These are phyloP conservation scores for Pinus taeda DNA, from an alignment of 75 land plant genomes.

Conservation along the genomic window DNA sequence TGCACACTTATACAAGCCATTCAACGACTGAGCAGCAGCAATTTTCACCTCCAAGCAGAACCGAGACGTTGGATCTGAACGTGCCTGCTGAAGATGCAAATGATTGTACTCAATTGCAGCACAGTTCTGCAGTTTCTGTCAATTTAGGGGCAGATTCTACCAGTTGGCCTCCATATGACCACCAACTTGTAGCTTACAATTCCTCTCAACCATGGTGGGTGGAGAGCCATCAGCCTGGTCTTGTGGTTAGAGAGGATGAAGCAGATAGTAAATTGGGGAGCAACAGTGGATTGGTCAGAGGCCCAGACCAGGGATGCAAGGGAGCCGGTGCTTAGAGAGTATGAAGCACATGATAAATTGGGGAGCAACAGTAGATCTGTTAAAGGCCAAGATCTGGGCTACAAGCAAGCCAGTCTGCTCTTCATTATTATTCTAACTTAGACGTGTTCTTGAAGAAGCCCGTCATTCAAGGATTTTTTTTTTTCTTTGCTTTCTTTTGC, in stretches of 20 bases:
- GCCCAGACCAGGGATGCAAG: neutral
- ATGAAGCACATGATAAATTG: neutral
- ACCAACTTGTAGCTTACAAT: neutral
- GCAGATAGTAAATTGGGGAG: neutral
- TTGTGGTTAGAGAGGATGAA: neutral
- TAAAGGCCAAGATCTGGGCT: neutral
- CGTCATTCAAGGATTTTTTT: no score
- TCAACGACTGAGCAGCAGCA: constrained; percentile 8
- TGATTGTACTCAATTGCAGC: neutral
- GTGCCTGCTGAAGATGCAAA: constrained; percentile 47
- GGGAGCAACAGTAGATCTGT: neutral
- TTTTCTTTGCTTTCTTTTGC: no score
- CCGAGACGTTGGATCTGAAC: constrained; percentile 43
- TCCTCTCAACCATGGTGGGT: neutral
- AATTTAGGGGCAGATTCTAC: neutral
- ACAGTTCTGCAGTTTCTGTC: neutral
- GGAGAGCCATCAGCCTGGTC: neutral
- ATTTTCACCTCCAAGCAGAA: neutral
- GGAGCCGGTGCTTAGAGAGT: neutral
- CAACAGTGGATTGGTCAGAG: neutral
- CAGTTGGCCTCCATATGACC: neutral
- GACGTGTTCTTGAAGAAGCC: no score
- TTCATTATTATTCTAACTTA: no score
- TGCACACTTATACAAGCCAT: neutral
- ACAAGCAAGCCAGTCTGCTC: neutral